Evolutionary conservation across 1,284 basidiomycete species (phyloP), one percentile per base, ranked within the genome.

Genomic region (Ceratobasidium sp.): DNA sequence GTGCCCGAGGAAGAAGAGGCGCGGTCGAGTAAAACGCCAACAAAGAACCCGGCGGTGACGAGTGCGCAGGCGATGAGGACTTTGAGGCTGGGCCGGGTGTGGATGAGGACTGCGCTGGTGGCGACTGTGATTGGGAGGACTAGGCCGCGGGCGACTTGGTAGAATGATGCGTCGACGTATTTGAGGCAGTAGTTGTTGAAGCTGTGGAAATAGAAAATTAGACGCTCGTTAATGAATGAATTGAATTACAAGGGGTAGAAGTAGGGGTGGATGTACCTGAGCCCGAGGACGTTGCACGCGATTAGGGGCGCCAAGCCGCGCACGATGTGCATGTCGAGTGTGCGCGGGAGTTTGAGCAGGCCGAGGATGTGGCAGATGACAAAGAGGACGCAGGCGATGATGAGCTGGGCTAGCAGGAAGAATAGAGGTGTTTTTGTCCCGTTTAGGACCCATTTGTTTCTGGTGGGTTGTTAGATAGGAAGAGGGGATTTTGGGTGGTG

Each of bases 161-260:
- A 96, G 85, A 96, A 96, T 0, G 95, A 96, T 7, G 94, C 94
- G 79, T 96, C 95, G 81, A 96, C 95, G 82, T 93, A 94, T 90
- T 95, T 93, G 69, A 96, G 89, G 75, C 94, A 96, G 83, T 93
- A 96, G 83, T 96, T 96, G 86, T 93, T 95, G 84, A 94, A 94
- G 81, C 93, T 95, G 83, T 74, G 26, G 5, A 33, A 59, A 64
- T 54, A 50, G 57, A 48, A 48, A 33, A 13, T 38, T n/a, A 66
- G 65, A 5, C 38, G 33, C 38, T 38, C 50, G 59, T 9, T 48
- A 20, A 28, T n/a, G 40, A 46, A 59, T 44, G 54, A 26, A 28
- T 26, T 50, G 46, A 48, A 48, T 48, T 48, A 13, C 44, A 46
- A 65, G 56, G 68, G 42, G 23, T 23, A 12, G n/a, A 54, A 3